Conservation (phyloP, 805 yeast genomes). For the Pichia rugopelliculosa region DNA sequence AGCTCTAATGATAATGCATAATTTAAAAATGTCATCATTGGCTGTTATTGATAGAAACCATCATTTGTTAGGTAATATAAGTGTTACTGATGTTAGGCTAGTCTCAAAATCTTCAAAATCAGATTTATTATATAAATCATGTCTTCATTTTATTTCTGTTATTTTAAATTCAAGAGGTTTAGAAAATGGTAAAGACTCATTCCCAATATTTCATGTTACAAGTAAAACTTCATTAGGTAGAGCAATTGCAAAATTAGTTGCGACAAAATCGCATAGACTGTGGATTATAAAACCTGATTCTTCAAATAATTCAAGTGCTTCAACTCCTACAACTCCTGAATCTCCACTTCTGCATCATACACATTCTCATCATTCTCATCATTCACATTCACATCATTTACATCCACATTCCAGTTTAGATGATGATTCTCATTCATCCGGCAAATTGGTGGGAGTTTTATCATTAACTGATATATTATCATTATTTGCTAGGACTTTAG, state of each 20-base stretch:
- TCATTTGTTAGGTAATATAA: slow-evolving; percentile 81
- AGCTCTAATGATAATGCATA: slow-evolving; percentile 80
- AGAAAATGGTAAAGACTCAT: slow-evolving; percentile 91
- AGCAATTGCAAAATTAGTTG: slow-evolving; percentile 90
- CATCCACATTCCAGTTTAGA: slow-evolving; percentile 14
- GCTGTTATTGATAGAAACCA: slow-evolving; percentile 83
- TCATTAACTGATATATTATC: slow-evolving; percentile 87
- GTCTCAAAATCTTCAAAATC: slow-evolving; percentile 85
- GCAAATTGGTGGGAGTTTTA: slow-evolving; percentile 83
- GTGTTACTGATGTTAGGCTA: slow-evolving; percentile 87
- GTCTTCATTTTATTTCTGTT: slow-evolving; percentile 80
- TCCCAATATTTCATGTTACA: slow-evolving; percentile 92
- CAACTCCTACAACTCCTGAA: slow-evolving; percentile 8
- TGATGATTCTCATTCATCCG: slow-evolving; percentile 47
- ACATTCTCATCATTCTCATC: slow-evolving; percentile 3
- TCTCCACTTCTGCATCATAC: slow-evolving; percentile 2
- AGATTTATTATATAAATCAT: slow-evolving; percentile 70
- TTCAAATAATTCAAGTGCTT: slow-evolving; percentile 9
- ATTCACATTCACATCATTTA: slow-evolving; percentile 4
- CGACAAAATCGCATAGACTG: slow-evolving; percentile 85
- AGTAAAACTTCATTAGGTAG: slow-evolving; percentile 73
- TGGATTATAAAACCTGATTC: slow-evolving; percentile 66
- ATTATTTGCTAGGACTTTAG: slow-evolving; percentile 67
- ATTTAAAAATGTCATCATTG: slow-evolving; percentile 75
- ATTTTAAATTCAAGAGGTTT: slow-evolving; percentile 84